Conservation (phyloP, 192 early-diverging fungal genomes). For the Endogone sp. region DNA sequence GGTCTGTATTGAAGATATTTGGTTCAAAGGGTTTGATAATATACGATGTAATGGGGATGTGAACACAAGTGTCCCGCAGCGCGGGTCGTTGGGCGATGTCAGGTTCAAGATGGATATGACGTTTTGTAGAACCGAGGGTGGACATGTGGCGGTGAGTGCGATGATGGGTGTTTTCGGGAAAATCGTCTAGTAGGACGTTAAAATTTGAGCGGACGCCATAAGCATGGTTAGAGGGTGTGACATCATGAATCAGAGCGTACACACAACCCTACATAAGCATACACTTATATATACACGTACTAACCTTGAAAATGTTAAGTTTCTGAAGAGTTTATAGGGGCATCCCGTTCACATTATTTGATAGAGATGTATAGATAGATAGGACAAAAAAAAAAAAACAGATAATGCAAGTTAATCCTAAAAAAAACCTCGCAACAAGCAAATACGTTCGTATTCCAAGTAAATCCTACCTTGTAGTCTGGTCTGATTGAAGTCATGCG, state of each 20-base stretch:
- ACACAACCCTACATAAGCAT: slow-evolving; percentile 39
- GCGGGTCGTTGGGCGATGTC: slow-evolving; percentile 18
- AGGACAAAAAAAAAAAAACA: slow-evolving; percentile 7
- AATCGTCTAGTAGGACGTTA: slow-evolving; percentile 12
- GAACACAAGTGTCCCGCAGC: slow-evolving; percentile 46
- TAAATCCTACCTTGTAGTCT: not conserved
- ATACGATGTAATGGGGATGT: slow-evolving; percentile 56
- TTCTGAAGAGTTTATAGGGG: slow-evolving; percentile 39
- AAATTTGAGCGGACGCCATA: not conserved
- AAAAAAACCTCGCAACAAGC: no score
- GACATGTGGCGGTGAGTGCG: slow-evolving; percentile 77
- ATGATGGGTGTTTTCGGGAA: slow-evolving; percentile 66
- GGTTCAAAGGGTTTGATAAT: not conserved
- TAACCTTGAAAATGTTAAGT: slow-evolving; percentile 54
- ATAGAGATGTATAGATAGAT: slow-evolving; percentile 12
- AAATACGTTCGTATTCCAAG: no score
- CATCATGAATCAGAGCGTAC: not conserved
- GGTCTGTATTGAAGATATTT: no score
- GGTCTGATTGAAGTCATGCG: not conserved
- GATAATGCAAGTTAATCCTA: no score
- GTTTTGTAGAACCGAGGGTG: slow-evolving; percentile 46
- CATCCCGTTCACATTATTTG: slow-evolving; percentile 35
- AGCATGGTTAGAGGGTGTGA: not conserved
- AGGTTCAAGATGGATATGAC: slow-evolving; percentile 50
- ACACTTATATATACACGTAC: slow-evolving; percentile 5